Percentiles rank a stretch among this genome's conserved stretches.
Evolutionary conservation across 2,329 filamentous ascomycete species (phyloP).

Genomic region (Lizonia empirigonia): DNA sequence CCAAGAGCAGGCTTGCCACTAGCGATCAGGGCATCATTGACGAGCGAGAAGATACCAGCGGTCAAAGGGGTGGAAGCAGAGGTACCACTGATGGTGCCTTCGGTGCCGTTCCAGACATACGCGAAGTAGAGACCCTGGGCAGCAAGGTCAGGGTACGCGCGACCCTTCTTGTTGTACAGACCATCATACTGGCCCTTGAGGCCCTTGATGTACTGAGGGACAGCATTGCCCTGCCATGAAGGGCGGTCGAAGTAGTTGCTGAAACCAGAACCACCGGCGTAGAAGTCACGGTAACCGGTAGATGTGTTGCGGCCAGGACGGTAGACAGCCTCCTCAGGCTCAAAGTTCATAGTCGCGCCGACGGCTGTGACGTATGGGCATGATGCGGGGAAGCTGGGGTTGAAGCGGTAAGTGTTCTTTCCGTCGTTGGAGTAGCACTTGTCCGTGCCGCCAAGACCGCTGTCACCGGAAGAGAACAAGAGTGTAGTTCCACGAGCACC

Average conservation of each 20-base stretch:
- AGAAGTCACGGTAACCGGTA: constrained; percentile 54
- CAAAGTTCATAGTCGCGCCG: constrained; percentile 62
- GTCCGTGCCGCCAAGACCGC: constrained; percentile 59
- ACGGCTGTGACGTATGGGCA: constrained; percentile 73
- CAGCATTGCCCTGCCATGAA: constrained; percentile 54
- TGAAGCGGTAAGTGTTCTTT: constrained; percentile 59
- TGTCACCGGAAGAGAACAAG: constrained; percentile 68
- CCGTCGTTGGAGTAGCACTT: constrained; percentile 66
- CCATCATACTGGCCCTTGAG: constrained; percentile 52
- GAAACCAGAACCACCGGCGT: constrained; percentile 60
- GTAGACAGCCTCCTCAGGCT: constrained; percentile 61
- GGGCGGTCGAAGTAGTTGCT: constrained; percentile 56
- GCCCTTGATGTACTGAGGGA: constrained; percentile 53
- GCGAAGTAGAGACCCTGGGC: constrained; percentile 61
- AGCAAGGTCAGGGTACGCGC: constrained; percentile 67
- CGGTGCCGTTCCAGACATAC: constrained; percentile 50
- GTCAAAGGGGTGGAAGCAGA: constrained; percentile 64
- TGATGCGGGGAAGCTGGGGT: constrained; percentile 67
- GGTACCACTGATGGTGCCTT: constrained; percentile 56
- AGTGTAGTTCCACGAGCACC: constrained; percentile 70
- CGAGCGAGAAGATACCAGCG: constrained; percentile 62
- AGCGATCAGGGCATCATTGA: constrained; percentile 66
- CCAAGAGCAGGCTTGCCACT: constrained; percentile 58
- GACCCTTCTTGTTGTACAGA: constrained; percentile 60
- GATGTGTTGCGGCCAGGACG: constrained; percentile 31